Percentiles rank a stretch among this genome's conserved stretches.
These are phyloP conservation scores for Rutstroemia sp. DNA, from an alignment of 2,329 filamentous ascomycete genomes.

Conservation along the genomic window DNA sequence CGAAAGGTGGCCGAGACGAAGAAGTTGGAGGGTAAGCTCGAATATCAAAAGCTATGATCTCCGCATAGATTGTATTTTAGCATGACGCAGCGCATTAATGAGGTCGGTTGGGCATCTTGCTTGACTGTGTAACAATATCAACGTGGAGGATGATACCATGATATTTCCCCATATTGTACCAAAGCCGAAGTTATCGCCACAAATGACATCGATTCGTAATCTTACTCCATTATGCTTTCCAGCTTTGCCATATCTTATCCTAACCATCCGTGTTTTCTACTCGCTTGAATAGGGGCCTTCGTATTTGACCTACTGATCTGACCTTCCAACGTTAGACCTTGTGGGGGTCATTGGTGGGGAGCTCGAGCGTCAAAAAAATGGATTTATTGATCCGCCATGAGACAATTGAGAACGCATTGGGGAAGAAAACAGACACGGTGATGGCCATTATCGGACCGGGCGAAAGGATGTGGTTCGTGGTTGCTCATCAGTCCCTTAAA, in stretches of 20 bases:
- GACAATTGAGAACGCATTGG: not conserved
- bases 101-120: conserved; percentile 16
- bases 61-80: conserved; percentile 17
- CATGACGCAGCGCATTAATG: conserved; percentile 21
- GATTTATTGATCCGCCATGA: conserved; percentile 2
- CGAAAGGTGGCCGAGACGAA: conserved; percentile 95
- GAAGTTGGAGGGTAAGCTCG: conserved; percentile 96
- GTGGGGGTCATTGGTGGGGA: conserved; percentile 2
- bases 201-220: not conserved
- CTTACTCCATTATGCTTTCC: not conserved
- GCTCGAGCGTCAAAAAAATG: not conserved
- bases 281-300: conserved; percentile 9
- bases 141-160: conserved; percentile 10
- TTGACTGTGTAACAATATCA: conserved; percentile 27
- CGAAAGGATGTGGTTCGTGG: not conserved
- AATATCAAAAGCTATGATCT: conserved; percentile 85
- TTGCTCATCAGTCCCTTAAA: not conserved
- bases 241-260: not conserved
- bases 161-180: not conserved
- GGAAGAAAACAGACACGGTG: not conserved
- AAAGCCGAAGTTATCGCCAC: not conserved
- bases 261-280: not conserved
- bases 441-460: not conserved
- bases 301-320: not conserved
- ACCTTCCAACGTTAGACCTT: not conserved